A percentile compares a stretch with the other conserved stretches of the same genome.
Evolutionary conservation across 805 yeast species (phyloP).

Genomic region (Candida suzukii): DNA sequence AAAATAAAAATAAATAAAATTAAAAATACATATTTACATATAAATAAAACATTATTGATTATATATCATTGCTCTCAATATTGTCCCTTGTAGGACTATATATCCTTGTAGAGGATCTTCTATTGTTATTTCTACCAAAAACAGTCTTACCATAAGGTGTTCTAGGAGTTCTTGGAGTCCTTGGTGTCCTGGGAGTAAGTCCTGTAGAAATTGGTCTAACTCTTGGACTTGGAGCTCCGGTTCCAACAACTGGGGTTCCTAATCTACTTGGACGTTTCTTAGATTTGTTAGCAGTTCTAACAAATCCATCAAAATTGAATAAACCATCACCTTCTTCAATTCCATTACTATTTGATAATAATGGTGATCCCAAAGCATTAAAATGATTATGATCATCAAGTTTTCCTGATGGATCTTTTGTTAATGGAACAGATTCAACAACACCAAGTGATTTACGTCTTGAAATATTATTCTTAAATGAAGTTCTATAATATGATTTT

Average conservation of each 20-base stretch:
- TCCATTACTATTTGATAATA: conserved; percentile 7
- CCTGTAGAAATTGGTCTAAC: conserved; percentile 1
- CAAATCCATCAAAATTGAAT: conserved; percentile 38
- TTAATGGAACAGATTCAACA: conserved; percentile 1
- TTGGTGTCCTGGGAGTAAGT: conserved; percentile 19
- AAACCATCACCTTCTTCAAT: conserved; percentile 30
- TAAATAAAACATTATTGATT: no score
- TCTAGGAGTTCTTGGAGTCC: conserved; percentile 18
- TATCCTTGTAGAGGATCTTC: conserved; percentile 8
- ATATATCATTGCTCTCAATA: not conserved
- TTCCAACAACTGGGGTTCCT: conserved; percentile 11
- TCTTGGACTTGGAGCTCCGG: conserved; percentile 15
- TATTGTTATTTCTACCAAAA: conserved; percentile 10
- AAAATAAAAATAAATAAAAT: no score
- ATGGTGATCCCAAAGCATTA: conserved; percentile 13
- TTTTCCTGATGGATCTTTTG: not conserved
- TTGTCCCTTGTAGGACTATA: conserved; percentile 4
- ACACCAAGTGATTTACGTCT: conserved; percentile 3
- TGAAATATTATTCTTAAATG: conserved; percentile 8
- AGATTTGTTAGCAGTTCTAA: conserved; percentile 29
- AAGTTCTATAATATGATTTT: conserved; percentile 3
- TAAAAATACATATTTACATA: no score
- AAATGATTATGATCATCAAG: conserved; percentile 4
- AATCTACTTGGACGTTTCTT: conserved; percentile 24
- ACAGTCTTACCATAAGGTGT: conserved; percentile 9